A percentile compares a stretch with the other conserved stretches of the same genome.
Evolutionary conservation across 495 filamentous ascomycete genomes (phyloP).

Genomic region (Neurospora sp.): DNA sequence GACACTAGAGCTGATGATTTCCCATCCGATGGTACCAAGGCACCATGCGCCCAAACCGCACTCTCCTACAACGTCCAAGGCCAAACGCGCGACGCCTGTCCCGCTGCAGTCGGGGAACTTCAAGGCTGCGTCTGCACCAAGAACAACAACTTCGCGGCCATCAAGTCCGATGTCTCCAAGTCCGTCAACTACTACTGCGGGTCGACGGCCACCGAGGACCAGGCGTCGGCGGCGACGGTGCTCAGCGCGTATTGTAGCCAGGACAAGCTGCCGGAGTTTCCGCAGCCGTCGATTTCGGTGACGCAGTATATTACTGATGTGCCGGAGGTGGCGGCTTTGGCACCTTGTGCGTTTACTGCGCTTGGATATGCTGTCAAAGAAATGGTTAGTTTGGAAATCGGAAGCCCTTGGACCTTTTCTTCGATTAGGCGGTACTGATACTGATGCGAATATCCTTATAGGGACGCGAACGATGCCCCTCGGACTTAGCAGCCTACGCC

Average conservation of each 20-base stretch:
- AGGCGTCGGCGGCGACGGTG: conserved; percentile 32
- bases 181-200: conserved; percentile 33
- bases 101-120: conserved; percentile 27
- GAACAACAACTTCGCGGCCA: conserved; percentile 32
- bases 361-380: conserved; percentile 30
- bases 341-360: conserved; percentile 31
- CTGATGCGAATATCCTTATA: not conserved
- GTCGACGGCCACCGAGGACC: conserved; percentile 33
- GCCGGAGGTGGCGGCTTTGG: conserved; percentile 29
- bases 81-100: conserved; percentile 32
- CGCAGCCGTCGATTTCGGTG: conserved; percentile 28
- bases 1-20: not conserved
- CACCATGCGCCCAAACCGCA: conserved; percentile 35
- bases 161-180: conserved; percentile 26
- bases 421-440: not conserved
- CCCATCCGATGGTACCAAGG: conserved; percentile 22
- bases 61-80: conserved; percentile 30
- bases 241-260: conserved; percentile 40
- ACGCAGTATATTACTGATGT: conserved; percentile 38
- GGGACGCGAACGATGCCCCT: conserved; percentile 25
- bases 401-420: not conserved
- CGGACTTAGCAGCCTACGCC: conserved; percentile 30
- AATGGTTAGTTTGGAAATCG: conserved; percentile 19
- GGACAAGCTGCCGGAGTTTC: conserved; percentile 20
- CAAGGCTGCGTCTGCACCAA: conserved; percentile 42